phyloP scores from a whole-genome alignment of 805 yeast genomes.

The Clavispora carvajalis region DNA sequence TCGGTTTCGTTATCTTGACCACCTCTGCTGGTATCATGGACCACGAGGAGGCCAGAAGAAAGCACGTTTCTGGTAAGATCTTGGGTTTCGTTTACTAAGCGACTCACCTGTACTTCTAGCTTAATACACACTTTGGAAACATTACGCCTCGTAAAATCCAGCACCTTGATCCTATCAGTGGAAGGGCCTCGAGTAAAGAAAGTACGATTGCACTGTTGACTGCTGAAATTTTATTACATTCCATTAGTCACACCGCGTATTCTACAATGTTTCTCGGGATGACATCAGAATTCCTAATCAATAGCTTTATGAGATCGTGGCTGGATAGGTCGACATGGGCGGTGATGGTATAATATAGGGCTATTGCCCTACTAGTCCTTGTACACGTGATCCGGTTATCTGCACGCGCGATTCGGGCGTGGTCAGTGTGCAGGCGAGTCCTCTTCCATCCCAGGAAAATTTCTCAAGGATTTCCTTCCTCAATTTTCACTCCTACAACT shows the following conservation, averaged over 20 bases:
- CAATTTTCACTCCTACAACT: slow-evolving; percentile 11
- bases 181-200: no score
- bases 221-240: no score
- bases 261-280: no score
- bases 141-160: no score
- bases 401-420: neutral
- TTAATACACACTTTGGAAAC: slow-evolving; percentile 1
- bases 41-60: slow-evolving; percentile 26
- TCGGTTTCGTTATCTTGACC: slow-evolving; percentile 23
- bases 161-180: no score
- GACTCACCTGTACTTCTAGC: slow-evolving; percentile 1
- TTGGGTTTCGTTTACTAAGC: slow-evolving; percentile 22
- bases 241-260: no score
- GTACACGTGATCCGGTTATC: neutral
- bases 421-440: slow-evolving; percentile 3
- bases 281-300: no score
- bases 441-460: slow-evolving; percentile 16
- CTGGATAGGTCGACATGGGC: no score
- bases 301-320: no score
- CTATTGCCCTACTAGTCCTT: slow-evolving; percentile 17
- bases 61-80: slow-evolving; percentile 25
- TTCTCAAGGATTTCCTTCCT: slow-evolving; percentile 11
- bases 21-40: slow-evolving; percentile 26
- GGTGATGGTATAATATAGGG: slow-evolving; percentile 9
- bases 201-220: no score